Percentiles rank a stretch among this genome's conserved stretches.
These are phyloP conservation scores for Backusella sp. DNA, from an alignment of 192 early-diverging fungal species.

Conservation along the genomic window DNA sequence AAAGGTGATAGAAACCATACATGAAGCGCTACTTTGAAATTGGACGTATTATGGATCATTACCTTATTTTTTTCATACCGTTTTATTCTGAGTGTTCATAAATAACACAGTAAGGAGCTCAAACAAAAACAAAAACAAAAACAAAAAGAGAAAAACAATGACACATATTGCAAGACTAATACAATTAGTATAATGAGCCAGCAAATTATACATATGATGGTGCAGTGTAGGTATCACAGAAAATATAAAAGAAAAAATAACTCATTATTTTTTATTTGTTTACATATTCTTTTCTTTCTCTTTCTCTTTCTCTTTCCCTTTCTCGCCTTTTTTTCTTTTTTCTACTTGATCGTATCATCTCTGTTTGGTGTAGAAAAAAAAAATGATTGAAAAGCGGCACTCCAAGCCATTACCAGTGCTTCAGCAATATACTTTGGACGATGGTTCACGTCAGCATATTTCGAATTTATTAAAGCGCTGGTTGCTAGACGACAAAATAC, in stretches of 20 bases:
- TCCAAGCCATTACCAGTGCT: background rate
- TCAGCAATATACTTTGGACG: slow-evolving; percentile 3
- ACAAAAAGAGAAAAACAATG: background rate
- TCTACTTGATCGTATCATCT: background rate
- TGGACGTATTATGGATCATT: background rate
- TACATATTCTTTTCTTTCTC: background rate
- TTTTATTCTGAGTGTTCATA: background rate
- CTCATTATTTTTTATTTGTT: background rate
- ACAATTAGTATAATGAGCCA: background rate
- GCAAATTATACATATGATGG: background rate
- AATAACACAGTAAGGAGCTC: background rate
- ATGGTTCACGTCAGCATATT: background rate
- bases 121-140: background rate
- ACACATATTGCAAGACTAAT: background rate
- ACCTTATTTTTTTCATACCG: background rate
- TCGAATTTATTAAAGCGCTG: background rate
- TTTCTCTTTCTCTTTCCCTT: background rate
- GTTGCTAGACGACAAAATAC: background rate
- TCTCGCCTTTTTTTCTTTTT: background rate
- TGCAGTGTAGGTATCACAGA: background rate
- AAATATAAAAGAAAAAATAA: background rate
- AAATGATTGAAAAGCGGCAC: background rate
- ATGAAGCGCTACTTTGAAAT: background rate
- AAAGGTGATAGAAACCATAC: background rate
- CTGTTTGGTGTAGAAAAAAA: background rate